Conservation (phyloP, 2,329 filamentous ascomycete genomes). For the Grosmannia clavigera region DNA sequence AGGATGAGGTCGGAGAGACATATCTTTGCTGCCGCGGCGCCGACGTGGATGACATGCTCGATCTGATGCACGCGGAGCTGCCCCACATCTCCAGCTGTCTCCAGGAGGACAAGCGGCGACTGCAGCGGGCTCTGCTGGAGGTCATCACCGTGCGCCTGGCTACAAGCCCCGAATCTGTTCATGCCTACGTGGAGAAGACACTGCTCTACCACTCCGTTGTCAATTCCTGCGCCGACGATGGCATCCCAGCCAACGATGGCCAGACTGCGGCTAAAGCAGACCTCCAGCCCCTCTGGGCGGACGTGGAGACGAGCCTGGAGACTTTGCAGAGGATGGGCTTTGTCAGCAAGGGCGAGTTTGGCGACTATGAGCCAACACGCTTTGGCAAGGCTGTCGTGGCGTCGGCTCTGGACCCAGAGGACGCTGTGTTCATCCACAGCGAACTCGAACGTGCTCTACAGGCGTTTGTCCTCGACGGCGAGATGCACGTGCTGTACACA, state of each 20-base stretch:
- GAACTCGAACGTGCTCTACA: constrained; percentile 55
- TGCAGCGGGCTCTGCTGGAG: constrained; percentile 61
- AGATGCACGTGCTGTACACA: constrained; percentile 68
- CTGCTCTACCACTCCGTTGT: constrained; percentile 46
- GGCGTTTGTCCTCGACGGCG: constrained; percentile 69
- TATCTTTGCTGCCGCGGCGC: constrained; percentile 59
- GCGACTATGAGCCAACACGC: constrained; percentile 46
- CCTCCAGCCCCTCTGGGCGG: constrained; percentile 14
- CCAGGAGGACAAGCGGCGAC: constrained; percentile 44
- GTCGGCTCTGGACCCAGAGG: constrained; percentile 60
- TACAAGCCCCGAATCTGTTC: constrained; percentile 49
- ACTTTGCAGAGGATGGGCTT: constrained; percentile 22
- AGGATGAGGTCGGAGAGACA: constrained; percentile 65
- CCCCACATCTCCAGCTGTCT: constrained; percentile 59
- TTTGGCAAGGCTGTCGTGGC: constrained; percentile 60
- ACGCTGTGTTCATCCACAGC: constrained; percentile 59
- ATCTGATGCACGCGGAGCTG: constrained; percentile 60
- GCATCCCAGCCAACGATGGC: not conserved
- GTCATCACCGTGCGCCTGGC: constrained; percentile 56
- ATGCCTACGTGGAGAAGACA: constrained; percentile 57
- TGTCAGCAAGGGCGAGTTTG: constrained; percentile 34
- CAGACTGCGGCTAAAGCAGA: constrained; percentile 18
- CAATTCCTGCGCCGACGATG: not conserved
- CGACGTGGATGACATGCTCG: constrained; percentile 57
- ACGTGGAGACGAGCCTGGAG: constrained; percentile 45